These are phyloP conservation scores for Salix brachista DNA, from an alignment of 345 rosid genomes.

Conservation along the genomic window DNA sequence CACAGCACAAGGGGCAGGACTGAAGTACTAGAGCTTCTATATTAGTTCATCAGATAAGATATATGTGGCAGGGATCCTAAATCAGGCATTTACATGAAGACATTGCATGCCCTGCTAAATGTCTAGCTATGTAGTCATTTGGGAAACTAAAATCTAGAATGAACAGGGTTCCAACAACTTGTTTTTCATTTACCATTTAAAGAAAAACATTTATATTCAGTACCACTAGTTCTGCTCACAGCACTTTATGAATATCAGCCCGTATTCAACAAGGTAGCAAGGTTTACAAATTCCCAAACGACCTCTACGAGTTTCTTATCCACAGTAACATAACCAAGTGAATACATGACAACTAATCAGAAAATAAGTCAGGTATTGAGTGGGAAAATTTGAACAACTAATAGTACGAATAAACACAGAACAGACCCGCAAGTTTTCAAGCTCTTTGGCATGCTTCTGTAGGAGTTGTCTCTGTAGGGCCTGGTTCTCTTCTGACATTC, in stretches of 20 bases:
- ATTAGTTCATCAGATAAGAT: background rate
- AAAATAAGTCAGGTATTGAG: background rate
- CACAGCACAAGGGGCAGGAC: background rate
- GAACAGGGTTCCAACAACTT: background rate
- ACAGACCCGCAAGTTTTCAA: constrained; percentile 61
- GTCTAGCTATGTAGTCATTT: background rate
- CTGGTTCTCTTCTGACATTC: constrained; percentile 89
- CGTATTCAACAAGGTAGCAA: background rate
- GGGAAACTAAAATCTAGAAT: background rate
- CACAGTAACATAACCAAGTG: background rate
- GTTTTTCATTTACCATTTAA: too few relatives aligned
- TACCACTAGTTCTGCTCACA: too few relatives aligned
- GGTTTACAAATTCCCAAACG: background rate
- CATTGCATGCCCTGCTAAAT: background rate
- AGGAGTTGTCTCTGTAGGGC: constrained; percentile 83
- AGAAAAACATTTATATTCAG: too few relatives aligned
- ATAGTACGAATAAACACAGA: background rate
- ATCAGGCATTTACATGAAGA: background rate
- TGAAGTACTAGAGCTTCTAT: too few relatives aligned
- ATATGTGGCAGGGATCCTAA: background rate
- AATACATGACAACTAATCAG: background rate
- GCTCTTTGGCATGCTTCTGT: constrained; percentile 86
- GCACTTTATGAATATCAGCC: background rate
- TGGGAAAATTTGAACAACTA: too few relatives aligned
- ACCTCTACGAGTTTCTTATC: background rate